phyloP scores from a whole-genome alignment of 306 rosid genomes.

The Dicorynia guianensis region DNA sequence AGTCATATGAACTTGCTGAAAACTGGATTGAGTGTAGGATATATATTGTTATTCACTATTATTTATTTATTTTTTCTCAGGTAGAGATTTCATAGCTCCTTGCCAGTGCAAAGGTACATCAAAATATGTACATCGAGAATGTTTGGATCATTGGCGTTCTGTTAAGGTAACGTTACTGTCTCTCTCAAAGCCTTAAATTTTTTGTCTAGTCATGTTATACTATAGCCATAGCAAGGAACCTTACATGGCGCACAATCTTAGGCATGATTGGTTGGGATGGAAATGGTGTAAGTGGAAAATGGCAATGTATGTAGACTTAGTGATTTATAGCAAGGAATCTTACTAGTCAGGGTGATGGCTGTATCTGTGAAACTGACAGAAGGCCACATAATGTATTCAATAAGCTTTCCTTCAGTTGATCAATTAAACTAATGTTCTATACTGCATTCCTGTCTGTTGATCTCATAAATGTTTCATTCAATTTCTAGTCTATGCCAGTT shows the following conservation, averaged over 20 bases:
- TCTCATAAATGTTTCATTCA: conserved; percentile 18
- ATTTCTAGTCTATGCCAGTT: conserved; percentile 25
- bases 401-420: conserved; percentile 19
- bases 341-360: conserved; percentile 4
- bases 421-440: conserved; percentile 1
- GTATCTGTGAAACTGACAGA: conserved; percentile 15
- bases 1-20: conserved; percentile 10
- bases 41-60: neutral
- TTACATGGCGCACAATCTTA: neutral
- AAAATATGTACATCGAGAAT: conserved; percentile 94
- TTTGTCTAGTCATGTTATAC: neutral
- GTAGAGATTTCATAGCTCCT: conserved; percentile 98
- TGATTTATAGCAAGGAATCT: neutral
- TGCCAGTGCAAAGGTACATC: conserved; percentile 98
- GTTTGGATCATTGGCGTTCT: conserved; percentile 99
- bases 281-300: no score
- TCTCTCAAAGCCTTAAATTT: neutral
- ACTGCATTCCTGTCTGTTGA: conserved; percentile 11
- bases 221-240: neutral
- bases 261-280: no score
- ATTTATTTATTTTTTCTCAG: conserved; percentile 47
- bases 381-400: conserved; percentile 15
- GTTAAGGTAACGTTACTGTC: conserved; percentile 63
- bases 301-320: neutral
- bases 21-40: conserved; percentile 12